Evolutionary conservation across 768 basidiomycete species (phyloP), one percentile per base, ranked within the genome.

Genomic region (Boletus eberwhitei): DNA sequence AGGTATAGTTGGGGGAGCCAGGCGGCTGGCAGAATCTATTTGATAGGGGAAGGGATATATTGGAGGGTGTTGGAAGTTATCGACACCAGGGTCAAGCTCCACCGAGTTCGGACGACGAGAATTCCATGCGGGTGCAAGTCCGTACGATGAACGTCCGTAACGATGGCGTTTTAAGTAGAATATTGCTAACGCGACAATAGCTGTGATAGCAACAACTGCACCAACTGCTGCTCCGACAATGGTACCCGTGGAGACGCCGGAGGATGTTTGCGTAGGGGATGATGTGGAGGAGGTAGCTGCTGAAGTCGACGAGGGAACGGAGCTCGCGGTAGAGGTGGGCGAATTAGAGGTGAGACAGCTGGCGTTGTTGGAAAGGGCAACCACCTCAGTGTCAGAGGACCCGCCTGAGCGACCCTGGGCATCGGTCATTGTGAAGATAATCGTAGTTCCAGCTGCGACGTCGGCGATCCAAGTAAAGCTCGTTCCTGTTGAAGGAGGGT

Each of bases 341-440:
- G 84, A 86, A 36, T 57, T 63, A 26, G 64, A 60, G 59, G 77
- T 77, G 22, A 89, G 66, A 61, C 88, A 90, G 19, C 74, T 74
- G 22, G 54, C 64, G 49, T 82, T 75, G 54, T 75, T 75, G 2
- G 83, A 79, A 31, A 64, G 65, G 9, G 74, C 73, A 17, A 88
- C 83, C 6, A 59, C 66, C 55, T 66, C 60, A n/a, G 82, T 54
- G 58, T 82, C 77, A n/a, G 84, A 83, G 53, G 76, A 76, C 19
- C 87, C 87, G 46, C 88, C 87, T 52, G 76, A 74, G 42, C 74
- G 69, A 12, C 80, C 79, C 45, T 60, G 54, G 12, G 79, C 66
- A 58, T 85, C 84, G 2, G 74, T 69, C 79, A 87, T 75, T 38
- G 77, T 59, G 48, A 87, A 87, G 13, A 88, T 52, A 44, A 87